These are phyloP conservation scores for Balamuthia mandrillaris DNA, from an alignment of 208 protist genomes.

Conservation along the genomic window DNA sequence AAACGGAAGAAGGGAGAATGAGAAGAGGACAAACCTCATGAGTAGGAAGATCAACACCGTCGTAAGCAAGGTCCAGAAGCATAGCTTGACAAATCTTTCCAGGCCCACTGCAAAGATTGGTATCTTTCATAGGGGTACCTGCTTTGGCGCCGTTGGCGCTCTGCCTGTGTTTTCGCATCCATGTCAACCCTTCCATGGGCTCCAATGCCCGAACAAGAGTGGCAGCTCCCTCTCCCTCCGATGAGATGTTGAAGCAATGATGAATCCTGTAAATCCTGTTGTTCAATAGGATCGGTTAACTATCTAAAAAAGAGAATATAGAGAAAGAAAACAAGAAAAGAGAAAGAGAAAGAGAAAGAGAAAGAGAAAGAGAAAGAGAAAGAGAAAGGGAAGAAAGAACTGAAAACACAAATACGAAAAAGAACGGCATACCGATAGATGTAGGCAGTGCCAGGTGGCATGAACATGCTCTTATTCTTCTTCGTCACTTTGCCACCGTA, in stretches of 20 bases:
- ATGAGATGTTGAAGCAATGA: slow-evolving; percentile 15
- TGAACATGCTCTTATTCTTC: slow-evolving; percentile 26
- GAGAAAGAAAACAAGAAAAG: neutral
- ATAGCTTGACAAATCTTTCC: neutral
- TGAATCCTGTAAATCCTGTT: neutral
- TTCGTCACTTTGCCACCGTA: neutral
- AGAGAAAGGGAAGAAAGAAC: neutral
- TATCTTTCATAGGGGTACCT: neutral
- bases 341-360: neutral
- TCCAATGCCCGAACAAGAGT: neutral
- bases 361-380: neutral
- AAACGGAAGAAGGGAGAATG: neutral
- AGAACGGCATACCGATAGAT: neutral
- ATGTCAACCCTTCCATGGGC: neutral
- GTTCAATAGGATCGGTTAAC: neutral
- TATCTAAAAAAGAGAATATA: neutral
- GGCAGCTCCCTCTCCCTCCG: neutral
- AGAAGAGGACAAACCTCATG: neutral
- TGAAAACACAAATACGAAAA: neutral
- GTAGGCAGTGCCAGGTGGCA: slow-evolving; percentile 5
- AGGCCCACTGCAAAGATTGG: neutral
- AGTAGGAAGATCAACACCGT: neutral
- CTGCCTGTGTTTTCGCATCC: neutral
- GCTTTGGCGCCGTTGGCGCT: neutral
- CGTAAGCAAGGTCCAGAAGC: neutral